These are phyloP conservation scores for Botryotinia convoluta DNA, from an alignment of 2,329 filamentous ascomycete genomes.

Conservation along the genomic window DNA sequence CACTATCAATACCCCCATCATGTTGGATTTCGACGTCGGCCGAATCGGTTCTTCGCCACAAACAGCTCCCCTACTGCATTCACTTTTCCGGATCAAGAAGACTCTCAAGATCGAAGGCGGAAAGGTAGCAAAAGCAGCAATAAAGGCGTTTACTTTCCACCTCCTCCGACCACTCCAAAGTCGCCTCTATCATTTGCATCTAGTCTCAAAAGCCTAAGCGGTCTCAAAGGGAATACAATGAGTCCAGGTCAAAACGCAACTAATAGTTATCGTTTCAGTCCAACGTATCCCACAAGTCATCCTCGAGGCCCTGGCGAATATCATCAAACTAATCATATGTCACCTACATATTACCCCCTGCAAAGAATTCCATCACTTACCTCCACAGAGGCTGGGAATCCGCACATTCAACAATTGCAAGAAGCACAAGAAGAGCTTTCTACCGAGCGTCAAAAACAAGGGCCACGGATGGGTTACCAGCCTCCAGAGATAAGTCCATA, in stretches of 20 bases:
- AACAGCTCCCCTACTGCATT: background rate
- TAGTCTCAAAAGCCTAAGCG: background rate
- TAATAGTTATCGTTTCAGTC: background rate
- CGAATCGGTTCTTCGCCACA: background rate
- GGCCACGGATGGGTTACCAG: background rate
- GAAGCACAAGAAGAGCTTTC: slow-evolving; percentile 10
- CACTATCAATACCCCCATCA: slow-evolving; percentile 18
- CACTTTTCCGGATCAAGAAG: background rate
- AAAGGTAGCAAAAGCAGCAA: background rate
- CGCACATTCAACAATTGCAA: slow-evolving; percentile 9
- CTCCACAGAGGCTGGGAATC: slow-evolving; percentile 1
- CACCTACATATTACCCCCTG: slow-evolving; percentile 1
- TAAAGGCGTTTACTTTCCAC: slow-evolving; percentile 7
- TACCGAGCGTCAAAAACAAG: slow-evolving; percentile 5
- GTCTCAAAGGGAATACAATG: background rate
- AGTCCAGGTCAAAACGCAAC: background rate
- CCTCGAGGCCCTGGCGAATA: background rate
- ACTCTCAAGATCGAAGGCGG: background rate
- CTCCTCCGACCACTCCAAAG: slow-evolving; percentile 17
- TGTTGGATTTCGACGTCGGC: slow-evolving; percentile 3
- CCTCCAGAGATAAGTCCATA: slow-evolving; percentile 6
- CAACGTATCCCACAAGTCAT: background rate
- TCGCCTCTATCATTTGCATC: background rate
- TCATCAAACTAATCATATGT: background rate
- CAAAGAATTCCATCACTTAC: slow-evolving; percentile 6